Conservation (phyloP, 768 basidiomycete species). For the Leccinum uliginosum region DNA sequence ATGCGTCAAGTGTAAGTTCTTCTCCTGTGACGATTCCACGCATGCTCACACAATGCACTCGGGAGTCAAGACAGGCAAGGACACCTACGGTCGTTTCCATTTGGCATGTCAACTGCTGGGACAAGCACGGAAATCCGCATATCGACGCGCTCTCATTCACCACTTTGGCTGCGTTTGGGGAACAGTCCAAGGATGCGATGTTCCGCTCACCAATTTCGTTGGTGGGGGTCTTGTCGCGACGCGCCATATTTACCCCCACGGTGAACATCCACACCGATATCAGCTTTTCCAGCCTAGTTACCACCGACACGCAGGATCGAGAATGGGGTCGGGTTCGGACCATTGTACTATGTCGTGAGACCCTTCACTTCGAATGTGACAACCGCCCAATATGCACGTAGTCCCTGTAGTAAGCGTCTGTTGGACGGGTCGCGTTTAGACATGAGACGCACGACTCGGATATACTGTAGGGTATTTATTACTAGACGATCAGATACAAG, state of each 20-base stretch:
- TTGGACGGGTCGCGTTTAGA: conserved; percentile 49
- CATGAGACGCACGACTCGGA: conserved; percentile 10
- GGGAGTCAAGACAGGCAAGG: conserved; percentile 54
- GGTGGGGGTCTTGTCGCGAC: not conserved
- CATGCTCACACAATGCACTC: not conserved
- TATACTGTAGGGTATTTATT: not conserved
- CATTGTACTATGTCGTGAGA: conserved; percentile 22
- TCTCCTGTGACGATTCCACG: no score
- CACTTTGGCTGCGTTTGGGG: conserved; percentile 28
- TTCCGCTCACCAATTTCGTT: conserved; percentile 20
- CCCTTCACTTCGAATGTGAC: conserved; percentile 9
- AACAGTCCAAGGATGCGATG: conserved; percentile 27
- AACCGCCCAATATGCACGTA: no score
- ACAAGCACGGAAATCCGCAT: conserved; percentile 58
- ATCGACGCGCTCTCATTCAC: conserved; percentile 55
- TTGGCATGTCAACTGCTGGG: conserved; percentile 81
- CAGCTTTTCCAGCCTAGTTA: conserved; percentile 17
- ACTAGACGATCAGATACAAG: not conserved
- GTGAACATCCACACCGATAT: conserved; percentile 6
- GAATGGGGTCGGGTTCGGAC: conserved; percentile 2
- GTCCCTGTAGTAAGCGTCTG: no score
- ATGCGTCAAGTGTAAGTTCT: conserved; percentile 62
- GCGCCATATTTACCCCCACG: not conserved
- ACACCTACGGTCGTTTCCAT: conserved; percentile 57
- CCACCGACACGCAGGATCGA: not conserved